Evolutionary conservation across 1,284 basidiomycete species (phyloP).

Genomic region (Cryptococcus sp.): DNA sequence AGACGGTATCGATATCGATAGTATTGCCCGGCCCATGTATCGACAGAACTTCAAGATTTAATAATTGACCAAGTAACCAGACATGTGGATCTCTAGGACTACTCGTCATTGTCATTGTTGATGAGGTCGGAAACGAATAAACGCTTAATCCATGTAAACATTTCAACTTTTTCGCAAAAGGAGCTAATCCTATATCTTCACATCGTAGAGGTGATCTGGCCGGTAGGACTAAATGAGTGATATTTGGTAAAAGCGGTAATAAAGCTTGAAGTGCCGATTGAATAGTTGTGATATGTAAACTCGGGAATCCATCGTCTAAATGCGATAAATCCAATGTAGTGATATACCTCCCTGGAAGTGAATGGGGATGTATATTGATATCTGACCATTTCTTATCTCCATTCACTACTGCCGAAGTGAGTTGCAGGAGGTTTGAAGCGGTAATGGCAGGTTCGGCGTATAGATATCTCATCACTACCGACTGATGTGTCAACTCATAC

Average conservation of each 20-base stretch:
- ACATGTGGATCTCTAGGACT: slow-evolving; percentile 39
- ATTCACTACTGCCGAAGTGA: slow-evolving; percentile 55
- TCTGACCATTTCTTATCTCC: slow-evolving; percentile 79
- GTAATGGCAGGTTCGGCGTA: slow-evolving; percentile 59
- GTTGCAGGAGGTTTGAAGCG: slow-evolving; percentile 55
- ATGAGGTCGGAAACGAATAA: neutral
- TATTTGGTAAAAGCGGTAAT: slow-evolving; percentile 66
- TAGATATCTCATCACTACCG: slow-evolving; percentile 62
- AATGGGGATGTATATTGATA: slow-evolving; percentile 73
- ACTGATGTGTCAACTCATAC: slow-evolving; percentile 49
- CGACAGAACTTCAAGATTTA: slow-evolving; percentile 49
- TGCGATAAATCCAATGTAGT: slow-evolving; percentile 64
- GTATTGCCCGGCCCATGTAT: slow-evolving; percentile 6
- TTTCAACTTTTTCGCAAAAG: slow-evolving; percentile 48
- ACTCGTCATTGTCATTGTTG: neutral
- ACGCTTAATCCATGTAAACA: slow-evolving; percentile 62
- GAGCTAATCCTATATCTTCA: slow-evolving; percentile 52
- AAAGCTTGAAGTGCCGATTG: slow-evolving; percentile 37
- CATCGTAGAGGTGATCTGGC: slow-evolving; percentile 45
- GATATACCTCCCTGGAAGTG: slow-evolving; percentile 77
- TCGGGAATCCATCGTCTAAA: slow-evolving; percentile 55
- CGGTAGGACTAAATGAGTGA: slow-evolving; percentile 47
- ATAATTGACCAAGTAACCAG: slow-evolving; percentile 56
- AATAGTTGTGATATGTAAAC: slow-evolving; percentile 54
- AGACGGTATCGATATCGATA: slow-evolving; percentile 19